Conservation (phyloP, 2,329 filamentous ascomycete genomes). For the Periconia macrospinosa region DNA sequence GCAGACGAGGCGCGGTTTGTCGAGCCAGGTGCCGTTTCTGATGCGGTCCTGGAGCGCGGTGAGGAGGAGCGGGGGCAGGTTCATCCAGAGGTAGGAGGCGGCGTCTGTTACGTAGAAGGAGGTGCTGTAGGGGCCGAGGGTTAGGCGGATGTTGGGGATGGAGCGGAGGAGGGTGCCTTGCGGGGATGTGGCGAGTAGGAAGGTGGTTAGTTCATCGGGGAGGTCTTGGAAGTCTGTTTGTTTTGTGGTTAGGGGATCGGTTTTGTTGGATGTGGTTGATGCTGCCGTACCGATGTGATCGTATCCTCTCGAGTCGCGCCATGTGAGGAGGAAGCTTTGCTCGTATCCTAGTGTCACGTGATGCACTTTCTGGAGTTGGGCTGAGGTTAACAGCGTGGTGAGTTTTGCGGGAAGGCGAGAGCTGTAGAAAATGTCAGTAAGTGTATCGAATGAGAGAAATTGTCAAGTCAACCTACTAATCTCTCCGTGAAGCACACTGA, state of each 20-base stretch:
- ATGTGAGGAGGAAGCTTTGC: constrained; percentile 39
- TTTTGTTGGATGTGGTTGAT: neutral
- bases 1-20: constrained; percentile 34
- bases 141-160: constrained; percentile 30
- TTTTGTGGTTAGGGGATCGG: neutral
- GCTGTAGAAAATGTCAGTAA: constrained; percentile 14
- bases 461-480: constrained; percentile 23
- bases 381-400: constrained; percentile 21
- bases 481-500: constrained; percentile 29
- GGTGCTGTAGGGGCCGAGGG: constrained; percentile 34
- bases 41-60: constrained; percentile 29
- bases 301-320: constrained; percentile 25
- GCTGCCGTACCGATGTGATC: constrained; percentile 23
- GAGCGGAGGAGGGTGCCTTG: constrained; percentile 14
- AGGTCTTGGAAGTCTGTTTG: constrained; percentile 21
- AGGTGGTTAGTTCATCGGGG: constrained; percentile 26
- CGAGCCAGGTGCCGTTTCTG: constrained; percentile 30
- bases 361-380: constrained; percentile 26
- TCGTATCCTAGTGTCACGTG: constrained; percentile 36
- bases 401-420: constrained; percentile 33
- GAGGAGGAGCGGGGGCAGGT: constrained; percentile 28
- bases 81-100: constrained; percentile 34
- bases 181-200: constrained; percentile 24
- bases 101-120: constrained; percentile 37
- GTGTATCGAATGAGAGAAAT: neutral